phyloP scores from a whole-genome alignment of 2,329 filamentous ascomycete genomes.

The Teratosphaeria nubilosa region DNA sequence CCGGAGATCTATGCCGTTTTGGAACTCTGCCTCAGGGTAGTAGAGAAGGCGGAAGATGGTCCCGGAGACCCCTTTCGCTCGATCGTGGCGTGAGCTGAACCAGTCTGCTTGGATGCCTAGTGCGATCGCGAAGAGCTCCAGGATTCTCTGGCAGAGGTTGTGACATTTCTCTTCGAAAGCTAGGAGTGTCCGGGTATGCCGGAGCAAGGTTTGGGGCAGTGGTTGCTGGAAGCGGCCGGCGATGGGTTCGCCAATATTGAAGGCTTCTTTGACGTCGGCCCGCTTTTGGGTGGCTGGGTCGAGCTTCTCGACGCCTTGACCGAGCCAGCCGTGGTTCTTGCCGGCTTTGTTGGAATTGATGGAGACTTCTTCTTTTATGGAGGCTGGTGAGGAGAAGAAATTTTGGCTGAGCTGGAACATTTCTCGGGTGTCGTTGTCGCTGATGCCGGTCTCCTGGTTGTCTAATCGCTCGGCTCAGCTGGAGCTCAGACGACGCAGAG shows the following conservation, averaged over 20 bases:
- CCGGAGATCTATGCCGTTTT: slow-evolving; percentile 56
- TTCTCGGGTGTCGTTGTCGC: slow-evolving; percentile 57
- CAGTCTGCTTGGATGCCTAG: slow-evolving; percentile 46
- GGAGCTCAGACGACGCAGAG: neutral
- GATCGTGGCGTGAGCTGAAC: slow-evolving; percentile 54
- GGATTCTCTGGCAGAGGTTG: slow-evolving; percentile 59
- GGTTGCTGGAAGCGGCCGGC: slow-evolving; percentile 63
- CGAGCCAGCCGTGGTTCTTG: slow-evolving; percentile 80
- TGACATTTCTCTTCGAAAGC: slow-evolving; percentile 64
- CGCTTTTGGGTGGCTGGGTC: slow-evolving; percentile 68
- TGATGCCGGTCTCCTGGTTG: slow-evolving; percentile 47
- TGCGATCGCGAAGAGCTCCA: slow-evolving; percentile 68
- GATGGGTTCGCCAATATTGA: slow-evolving; percentile 79
- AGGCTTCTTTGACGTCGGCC: slow-evolving; percentile 77
- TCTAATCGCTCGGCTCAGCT: slow-evolving; percentile 27
- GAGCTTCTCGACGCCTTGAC: slow-evolving; percentile 78
- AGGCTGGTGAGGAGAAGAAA: slow-evolving; percentile 60
- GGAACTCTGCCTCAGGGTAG: slow-evolving; percentile 17
- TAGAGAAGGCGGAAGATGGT: slow-evolving; percentile 47
- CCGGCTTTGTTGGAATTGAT: slow-evolving; percentile 53
- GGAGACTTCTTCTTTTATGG: slow-evolving; percentile 63
- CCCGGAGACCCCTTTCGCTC: slow-evolving; percentile 39
- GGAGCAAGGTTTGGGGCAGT: slow-evolving; percentile 54
- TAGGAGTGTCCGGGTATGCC: slow-evolving; percentile 51
- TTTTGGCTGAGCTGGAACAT: slow-evolving; percentile 64